Base-by-base conservation (phyloP, 106 monocot species). In the Platanthera guangdongensis region DNA sequence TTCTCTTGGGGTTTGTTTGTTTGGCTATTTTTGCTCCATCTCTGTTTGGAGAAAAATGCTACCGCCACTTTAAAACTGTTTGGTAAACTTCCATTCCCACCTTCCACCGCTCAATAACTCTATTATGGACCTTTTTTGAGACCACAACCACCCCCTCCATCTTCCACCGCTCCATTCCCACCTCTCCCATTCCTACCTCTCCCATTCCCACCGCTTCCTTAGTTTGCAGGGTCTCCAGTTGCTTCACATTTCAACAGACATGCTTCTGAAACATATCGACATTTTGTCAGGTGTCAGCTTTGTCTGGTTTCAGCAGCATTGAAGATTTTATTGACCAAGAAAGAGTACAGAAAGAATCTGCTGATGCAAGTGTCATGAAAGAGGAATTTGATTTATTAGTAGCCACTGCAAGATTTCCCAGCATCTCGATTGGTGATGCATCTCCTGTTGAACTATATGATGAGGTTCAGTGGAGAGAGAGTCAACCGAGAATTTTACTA, bases 381-480 rank as follows among this genome's bases (percentile, higher is more conserved):
- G 83, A 90, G 71, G 83, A 91, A 67, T 53, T 85, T 78, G 86
- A 92, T 85, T 78, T 92, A 50, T 52, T 76, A 77, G 60, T 83
- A 57, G 85, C 77, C 16, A 81, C 83, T 81, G 80, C 71, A 59
- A 92, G 76, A 77, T 99, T 94, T 86, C 94, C 94, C 68, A 86
- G 83, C 83, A 99, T 99, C 14, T 80, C 75, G 67, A 50, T 99
- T 50, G 99, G 99, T 52, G 83, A 90, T 77, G 88, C 94, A 77
- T 81, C 92, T 65, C 39, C 72, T 51, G 50, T 94, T 77, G 85
- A 88, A 80, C 78, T 99, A 19, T 99, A 99, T 82, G 80, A 84
- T n/a, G 87, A 85, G 73, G 52, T 64, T 75, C 51, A 59, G 51
- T 52, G 50, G 84, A 52, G 81, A 49, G 51, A 82, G 22, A 76